Evolutionary conservation across 2,329 filamentous ascomycete genomes (phyloP).

Genomic region (Hortaea sp.): DNA sequence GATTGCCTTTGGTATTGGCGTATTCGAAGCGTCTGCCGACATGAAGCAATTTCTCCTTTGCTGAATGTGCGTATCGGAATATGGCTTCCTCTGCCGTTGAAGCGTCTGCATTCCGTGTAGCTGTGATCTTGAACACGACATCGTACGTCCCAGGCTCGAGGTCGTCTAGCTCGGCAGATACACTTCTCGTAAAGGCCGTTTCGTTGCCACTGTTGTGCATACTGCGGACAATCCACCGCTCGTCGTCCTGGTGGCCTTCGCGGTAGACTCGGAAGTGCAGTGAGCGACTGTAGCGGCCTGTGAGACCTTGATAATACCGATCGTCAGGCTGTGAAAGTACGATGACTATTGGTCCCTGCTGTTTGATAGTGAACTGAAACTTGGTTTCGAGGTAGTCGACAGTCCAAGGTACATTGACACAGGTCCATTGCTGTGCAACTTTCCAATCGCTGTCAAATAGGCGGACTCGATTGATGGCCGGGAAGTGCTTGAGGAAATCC

Average conservation of each 20-base stretch:
- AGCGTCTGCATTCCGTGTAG: constrained; percentile 43
- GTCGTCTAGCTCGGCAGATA: constrained; percentile 61
- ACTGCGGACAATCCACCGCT: constrained; percentile 18
- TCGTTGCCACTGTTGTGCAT: constrained; percentile 32
- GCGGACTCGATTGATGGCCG: constrained; percentile 50
- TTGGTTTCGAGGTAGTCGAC: constrained; percentile 52
- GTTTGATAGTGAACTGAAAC: constrained; percentile 45
- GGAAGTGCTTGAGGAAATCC: constrained; percentile 38
- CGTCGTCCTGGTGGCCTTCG: constrained; percentile 27
- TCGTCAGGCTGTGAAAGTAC: constrained; percentile 51
- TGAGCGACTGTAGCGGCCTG: constrained; percentile 47
- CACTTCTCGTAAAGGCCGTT: constrained; percentile 59
- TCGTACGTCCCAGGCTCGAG: constrained; percentile 67
- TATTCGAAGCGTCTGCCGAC: constrained; percentile 63
- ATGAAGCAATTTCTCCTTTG: constrained; percentile 62
- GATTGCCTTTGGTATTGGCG: constrained; percentile 55
- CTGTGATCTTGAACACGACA: constrained; percentile 65
- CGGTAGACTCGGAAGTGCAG: constrained; percentile 51
- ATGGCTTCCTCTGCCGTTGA: constrained; percentile 58
- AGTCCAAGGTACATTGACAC: constrained; percentile 49
- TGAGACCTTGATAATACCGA: constrained; percentile 49
- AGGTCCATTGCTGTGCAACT: constrained; percentile 52
- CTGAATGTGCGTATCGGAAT: constrained; percentile 49
- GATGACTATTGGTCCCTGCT: constrained; percentile 45
- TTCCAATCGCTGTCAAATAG: constrained; percentile 52